Conservation (phyloP, 495 filamentous ascomycete species). For the Talaromyces thailandensis region DNA sequence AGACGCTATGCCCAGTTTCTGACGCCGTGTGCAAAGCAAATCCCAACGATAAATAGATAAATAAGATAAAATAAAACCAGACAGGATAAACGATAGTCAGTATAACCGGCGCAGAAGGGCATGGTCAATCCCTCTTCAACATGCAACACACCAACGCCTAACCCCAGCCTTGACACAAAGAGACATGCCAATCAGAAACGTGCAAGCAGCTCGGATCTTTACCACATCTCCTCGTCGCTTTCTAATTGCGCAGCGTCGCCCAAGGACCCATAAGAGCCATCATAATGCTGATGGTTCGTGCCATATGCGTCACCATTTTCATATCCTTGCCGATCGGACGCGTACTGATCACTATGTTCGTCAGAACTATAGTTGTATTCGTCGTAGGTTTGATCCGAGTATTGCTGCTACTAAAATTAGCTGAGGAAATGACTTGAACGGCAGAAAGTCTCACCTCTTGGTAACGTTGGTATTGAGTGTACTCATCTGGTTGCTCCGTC, state of each 20-base stretch:
- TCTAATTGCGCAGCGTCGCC: conserved; percentile 39
- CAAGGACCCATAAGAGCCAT: conserved; percentile 35
- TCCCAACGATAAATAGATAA: not conserved
- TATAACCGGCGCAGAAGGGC: not conserved
- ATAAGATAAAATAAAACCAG: conserved; percentile 11
- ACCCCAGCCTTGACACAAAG: not conserved
- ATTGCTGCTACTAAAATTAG: conserved; percentile 26
- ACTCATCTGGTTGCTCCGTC: conserved; percentile 58
- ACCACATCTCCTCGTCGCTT: conserved; percentile 50
- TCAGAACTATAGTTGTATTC: conserved; percentile 50
- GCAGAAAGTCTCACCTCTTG: conserved; percentile 45
- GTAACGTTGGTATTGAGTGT: conserved; percentile 52
- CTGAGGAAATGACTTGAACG: not conserved
- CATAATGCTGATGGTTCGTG: conserved; percentile 36
- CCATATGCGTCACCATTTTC: conserved; percentile 38
- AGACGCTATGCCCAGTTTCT: conserved; percentile 7
- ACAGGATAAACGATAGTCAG: conserved; percentile 12
- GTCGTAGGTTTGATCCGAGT: conserved; percentile 45
- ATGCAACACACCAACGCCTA: conserved; percentile 11
- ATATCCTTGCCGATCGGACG: conserved; percentile 39
- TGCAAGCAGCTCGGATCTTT: conserved; percentile 26
- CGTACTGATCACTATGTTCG: conserved; percentile 41
- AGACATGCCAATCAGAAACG: conserved; percentile 1
- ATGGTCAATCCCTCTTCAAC: not conserved
- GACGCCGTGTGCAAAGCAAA: conserved; percentile 9